Conservation (phyloP, 257 asterid genomes). For the Petunia axillaris region DNA sequence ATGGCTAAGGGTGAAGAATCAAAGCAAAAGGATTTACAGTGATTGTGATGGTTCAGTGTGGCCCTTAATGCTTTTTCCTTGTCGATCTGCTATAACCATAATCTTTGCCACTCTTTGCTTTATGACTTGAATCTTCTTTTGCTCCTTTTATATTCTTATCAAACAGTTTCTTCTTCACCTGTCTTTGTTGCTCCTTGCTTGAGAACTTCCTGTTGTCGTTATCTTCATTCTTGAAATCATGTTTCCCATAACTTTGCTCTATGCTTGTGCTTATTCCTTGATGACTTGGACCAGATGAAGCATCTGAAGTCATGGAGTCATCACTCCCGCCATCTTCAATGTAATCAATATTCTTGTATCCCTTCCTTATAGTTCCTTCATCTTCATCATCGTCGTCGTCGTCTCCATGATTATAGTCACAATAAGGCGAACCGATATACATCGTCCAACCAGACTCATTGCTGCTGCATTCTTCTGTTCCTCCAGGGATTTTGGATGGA, state of each 20-base stretch:
- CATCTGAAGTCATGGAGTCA: conserved; percentile 96
- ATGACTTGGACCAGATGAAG: conserved; percentile 84
- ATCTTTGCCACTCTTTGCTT: conserved; percentile 42
- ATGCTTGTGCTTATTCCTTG: conserved; percentile 34
- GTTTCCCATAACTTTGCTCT: conserved; percentile 24
- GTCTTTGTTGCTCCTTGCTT: conserved; percentile 47
- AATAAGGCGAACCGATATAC: conserved; percentile 66
- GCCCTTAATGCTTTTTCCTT: conserved; percentile 29
- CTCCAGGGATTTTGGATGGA: conserved; percentile 52
- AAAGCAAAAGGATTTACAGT: conserved; percentile 11
- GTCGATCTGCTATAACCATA: conserved; percentile 33
- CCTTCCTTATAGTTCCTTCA: conserved; percentile 31
- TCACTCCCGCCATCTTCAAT: conserved; percentile 59
- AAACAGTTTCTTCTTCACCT: conserved; percentile 46
- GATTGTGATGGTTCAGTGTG: not conserved
- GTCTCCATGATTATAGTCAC: conserved; percentile 33
- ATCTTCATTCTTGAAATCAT: conserved; percentile 37
- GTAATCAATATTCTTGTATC: conserved; percentile 12
- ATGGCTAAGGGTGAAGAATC: not conserved
- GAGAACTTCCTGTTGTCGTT: conserved; percentile 40
- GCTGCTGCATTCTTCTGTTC: conserved; percentile 79
- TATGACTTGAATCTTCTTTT: conserved; percentile 50
- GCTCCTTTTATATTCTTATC: conserved; percentile 46
- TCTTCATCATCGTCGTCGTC: conserved; percentile 35
- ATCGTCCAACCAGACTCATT: conserved; percentile 93